phyloP scores from a whole-genome alignment of 371 early-diverging fungal genomes.

The Chytridium lagenaria region DNA sequence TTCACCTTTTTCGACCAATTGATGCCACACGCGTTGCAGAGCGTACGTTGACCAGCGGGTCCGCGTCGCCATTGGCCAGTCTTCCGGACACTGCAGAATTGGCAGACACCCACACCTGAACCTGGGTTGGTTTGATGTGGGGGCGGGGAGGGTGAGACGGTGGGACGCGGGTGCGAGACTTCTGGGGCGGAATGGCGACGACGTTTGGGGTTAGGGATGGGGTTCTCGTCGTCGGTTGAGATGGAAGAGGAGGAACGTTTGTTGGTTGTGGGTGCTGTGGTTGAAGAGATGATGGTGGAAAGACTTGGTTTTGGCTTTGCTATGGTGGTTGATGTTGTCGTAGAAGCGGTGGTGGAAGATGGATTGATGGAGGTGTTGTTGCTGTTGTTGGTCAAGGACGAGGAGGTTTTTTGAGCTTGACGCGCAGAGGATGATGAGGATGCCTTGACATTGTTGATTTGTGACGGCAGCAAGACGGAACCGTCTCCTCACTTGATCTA shows the following conservation, averaged over 20 bases:
- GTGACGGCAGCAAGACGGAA: too few relatives aligned
- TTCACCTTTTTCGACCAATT: conserved; percentile 40
- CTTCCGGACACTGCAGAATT: conserved; percentile 77
- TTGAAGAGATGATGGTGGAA: too few relatives aligned
- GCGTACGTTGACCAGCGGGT: conserved; percentile 81
- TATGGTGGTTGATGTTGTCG: not conserved
- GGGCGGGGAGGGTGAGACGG: not conserved
- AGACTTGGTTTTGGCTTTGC: not conserved
- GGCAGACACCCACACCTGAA: conserved; percentile 47
- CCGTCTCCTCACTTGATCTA: too few relatives aligned
- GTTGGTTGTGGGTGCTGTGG: not conserved
- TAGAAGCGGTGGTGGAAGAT: not conserved
- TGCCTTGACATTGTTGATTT: too few relatives aligned
- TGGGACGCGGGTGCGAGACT: not conserved
- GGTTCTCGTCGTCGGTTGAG: not conserved
- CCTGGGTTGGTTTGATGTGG: not conserved
- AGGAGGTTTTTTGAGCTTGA: not conserved
- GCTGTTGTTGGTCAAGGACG: not conserved
- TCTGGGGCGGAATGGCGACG: conserved; percentile 5
- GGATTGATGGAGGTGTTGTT: not conserved
- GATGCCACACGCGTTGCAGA: conserved; percentile 77
- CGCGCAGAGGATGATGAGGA: too few relatives aligned
- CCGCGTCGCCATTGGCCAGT: conserved; percentile 94
- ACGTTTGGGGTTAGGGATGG: not conserved
- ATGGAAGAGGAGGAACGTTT: not conserved